Conservation (phyloP, 148 eudicot genomes). For the Suaeda aralocaspica region DNA sequence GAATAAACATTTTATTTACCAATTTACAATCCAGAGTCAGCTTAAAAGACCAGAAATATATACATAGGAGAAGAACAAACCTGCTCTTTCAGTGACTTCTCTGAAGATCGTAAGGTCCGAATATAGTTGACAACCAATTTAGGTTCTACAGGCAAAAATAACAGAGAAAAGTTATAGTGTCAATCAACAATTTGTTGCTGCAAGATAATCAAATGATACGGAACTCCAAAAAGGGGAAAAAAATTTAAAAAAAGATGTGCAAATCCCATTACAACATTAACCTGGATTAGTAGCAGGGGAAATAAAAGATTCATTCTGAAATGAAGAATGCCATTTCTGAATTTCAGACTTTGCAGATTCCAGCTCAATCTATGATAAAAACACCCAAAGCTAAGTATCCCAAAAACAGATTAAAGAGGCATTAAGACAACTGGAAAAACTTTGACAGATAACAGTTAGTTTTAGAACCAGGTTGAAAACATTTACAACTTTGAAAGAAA, state of each 20-base stretch:
- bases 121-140: slow-evolving; percentile 68
- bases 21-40: neutral
- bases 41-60: neutral
- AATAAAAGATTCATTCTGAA: slow-evolving; percentile 73
- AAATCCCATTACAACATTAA: slow-evolving; percentile 25
- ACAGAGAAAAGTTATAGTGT: neutral
- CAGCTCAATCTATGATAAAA: slow-evolving; percentile 60
- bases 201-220: neutral
- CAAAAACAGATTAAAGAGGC: neutral
- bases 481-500: too few relatives aligned
- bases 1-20: slow-evolving; percentile 6
- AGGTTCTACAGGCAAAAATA: slow-evolving; percentile 60
- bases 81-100: slow-evolving; percentile 89
- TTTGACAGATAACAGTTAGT: neutral
- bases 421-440: neutral
- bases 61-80: slow-evolving; percentile 28
- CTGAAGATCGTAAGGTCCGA: slow-evolving; percentile 74
- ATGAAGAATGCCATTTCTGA: slow-evolving; percentile 82
- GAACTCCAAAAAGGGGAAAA: neutral
- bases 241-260: neutral
- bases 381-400: slow-evolving; percentile 9
- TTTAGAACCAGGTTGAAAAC: neutral
- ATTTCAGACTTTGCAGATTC: slow-evolving; percentile 81
- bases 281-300: slow-evolving; percentile 72
- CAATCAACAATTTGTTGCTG: neutral